Evolutionary conservation across 306 rosid genomes (phyloP).

Genomic region (Prunus fruticosa): DNA sequence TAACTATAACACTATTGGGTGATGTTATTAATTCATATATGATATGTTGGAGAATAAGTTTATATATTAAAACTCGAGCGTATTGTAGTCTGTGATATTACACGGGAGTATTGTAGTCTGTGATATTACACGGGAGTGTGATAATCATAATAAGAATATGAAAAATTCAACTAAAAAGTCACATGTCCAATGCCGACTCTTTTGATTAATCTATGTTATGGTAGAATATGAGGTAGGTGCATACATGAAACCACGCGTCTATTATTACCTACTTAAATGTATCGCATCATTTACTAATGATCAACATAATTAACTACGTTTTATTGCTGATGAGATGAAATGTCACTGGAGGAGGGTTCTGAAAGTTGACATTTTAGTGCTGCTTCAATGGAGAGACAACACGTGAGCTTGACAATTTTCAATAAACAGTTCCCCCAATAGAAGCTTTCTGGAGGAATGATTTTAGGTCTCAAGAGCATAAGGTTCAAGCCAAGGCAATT

Average conservation of each 20-base stretch:
- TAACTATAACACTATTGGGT: too few relatives aligned
- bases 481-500: background rate
- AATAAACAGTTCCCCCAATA: background rate
- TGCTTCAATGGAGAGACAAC: background rate
- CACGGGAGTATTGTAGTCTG: too few relatives aligned
- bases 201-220: background rate
- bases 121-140: too few relatives aligned
- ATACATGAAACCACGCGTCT: background rate
- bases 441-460: background rate
- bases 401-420: background rate
- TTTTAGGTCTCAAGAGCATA: background rate
- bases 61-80: too few relatives aligned
- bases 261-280: too few relatives aligned
- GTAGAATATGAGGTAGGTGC: background rate
- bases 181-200: background rate
- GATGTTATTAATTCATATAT: too few relatives aligned
- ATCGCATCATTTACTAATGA: background rate
- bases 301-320: background rate
- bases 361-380: background rate
- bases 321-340: background rate
- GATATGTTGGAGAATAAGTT: too few relatives aligned
- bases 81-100: rapidly evolving
- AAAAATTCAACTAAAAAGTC: background rate
- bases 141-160: background rate
- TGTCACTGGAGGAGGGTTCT: too few relatives aligned